Evolutionary conservation across 768 basidiomycete species (phyloP).

Genomic region (Punctularia strigosozonata): DNA sequence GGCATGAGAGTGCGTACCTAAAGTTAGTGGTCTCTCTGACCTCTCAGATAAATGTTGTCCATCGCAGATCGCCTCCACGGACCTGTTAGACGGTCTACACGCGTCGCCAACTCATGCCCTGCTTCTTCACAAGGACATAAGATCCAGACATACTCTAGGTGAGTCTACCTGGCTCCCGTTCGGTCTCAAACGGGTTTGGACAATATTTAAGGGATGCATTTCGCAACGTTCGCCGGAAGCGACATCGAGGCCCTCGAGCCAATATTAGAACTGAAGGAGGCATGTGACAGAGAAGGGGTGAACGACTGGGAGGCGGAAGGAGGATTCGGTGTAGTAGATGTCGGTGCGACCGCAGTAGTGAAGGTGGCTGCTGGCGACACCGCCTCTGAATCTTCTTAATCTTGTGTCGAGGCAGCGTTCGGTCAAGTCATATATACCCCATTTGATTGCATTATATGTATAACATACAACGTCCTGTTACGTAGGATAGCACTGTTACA

Average conservation of each 20-base stretch:
- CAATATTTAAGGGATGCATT: no score
- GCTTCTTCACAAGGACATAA: slow-evolving; percentile 24
- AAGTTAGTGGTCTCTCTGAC: neutral
- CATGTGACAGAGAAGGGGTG: slow-evolving; percentile 9
- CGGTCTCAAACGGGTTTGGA: no score
- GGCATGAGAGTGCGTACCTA: slow-evolving; percentile 23
- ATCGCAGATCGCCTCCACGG: slow-evolving; percentile 14
- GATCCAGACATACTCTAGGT: slow-evolving; percentile 22
- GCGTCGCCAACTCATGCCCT: slow-evolving; percentile 30
- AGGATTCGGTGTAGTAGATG: slow-evolving; percentile 23
- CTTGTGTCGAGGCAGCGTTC: no score
- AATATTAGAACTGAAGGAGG: slow-evolving; percentile 19
- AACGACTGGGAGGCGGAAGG: slow-evolving; percentile 19
- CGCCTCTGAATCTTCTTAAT: no score
- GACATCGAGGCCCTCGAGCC: slow-evolving; percentile 29
- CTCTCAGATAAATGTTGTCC: slow-evolving; percentile 3
- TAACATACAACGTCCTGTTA: no score
- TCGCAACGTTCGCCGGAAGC: slow-evolving; percentile 31
- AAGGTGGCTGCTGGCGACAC: no score
- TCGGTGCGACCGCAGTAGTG: slow-evolving; percentile 25
- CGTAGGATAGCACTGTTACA: no score
- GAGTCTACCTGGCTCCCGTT: no score
- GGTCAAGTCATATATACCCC: no score
- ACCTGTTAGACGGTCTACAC: slow-evolving; percentile 23
- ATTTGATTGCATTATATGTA: no score